A percentile compares a stretch with the other conserved stretches of the same genome.
Evolutionary conservation across 345 rosid species (phyloP).

Genomic region (Dipteronia sinensis): DNA sequence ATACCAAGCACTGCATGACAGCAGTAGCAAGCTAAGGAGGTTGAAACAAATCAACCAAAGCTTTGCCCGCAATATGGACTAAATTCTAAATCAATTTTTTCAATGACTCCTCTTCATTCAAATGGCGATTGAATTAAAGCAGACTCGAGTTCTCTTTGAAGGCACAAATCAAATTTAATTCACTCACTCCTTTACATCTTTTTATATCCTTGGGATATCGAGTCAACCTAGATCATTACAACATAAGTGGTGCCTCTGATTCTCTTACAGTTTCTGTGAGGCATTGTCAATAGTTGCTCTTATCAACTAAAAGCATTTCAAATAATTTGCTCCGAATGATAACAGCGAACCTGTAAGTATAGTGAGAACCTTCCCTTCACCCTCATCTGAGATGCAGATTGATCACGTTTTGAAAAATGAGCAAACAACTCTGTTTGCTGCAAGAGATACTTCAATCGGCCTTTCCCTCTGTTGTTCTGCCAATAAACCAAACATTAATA

Average conservation of each 20-base stretch:
- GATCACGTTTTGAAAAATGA: conserved; percentile 90
- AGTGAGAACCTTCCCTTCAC: conserved; percentile 73
- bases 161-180: neutral
- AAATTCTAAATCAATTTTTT: no score
- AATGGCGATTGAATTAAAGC: neutral
- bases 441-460: conserved; percentile 83
- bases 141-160: neutral
- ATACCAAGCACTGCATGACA: neutral
- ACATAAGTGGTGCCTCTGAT: neutral
- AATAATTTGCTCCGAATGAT: neutral
- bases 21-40: neutral
- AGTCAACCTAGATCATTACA: neutral
- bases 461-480: conserved; percentile 87
- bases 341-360: neutral
- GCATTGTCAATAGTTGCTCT: neutral
- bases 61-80: no score
- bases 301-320: neutral
- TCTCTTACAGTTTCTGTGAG: neutral
- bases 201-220: neutral
- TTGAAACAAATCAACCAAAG: neutral
- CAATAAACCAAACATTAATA: conserved; percentile 22
- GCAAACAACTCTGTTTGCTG: conserved; percentile 98
- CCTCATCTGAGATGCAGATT: conserved; percentile 73
- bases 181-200: neutral
- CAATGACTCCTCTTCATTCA: neutral